A percentile compares a stretch with the other conserved stretches of the same genome.
Evolutionary conservation across 257 asterid species (phyloP).

Genomic region (Lycium ferocissimum): DNA sequence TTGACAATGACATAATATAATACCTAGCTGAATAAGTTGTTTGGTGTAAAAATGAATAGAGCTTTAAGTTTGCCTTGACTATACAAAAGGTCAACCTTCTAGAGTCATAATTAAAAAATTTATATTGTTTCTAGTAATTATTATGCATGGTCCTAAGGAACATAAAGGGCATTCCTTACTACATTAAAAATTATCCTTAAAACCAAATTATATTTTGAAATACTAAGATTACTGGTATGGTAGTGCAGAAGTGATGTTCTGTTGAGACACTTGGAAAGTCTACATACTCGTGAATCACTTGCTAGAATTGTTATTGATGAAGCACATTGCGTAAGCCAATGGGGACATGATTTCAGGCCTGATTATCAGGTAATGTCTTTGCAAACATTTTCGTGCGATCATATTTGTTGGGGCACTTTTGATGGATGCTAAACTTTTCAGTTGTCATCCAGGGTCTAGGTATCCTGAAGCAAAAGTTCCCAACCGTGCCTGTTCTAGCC

Average conservation of each 20-base stretch:
- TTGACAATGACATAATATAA: background rate
- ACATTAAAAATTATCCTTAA: background rate
- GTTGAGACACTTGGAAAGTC: slow-evolving; percentile 82
- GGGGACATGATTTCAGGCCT: slow-evolving; percentile 99
- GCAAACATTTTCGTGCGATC: slow-evolving; percentile 16
- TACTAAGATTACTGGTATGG: slow-evolving; percentile 17
- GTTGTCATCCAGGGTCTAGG: slow-evolving; percentile 80
- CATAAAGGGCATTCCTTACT: background rate
- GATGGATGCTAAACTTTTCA: slow-evolving; percentile 41
- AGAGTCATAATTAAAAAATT: background rate
- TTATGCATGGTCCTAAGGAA: background rate
- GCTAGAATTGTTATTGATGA: slow-evolving; percentile 97
- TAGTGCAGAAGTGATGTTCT: slow-evolving; percentile 86
- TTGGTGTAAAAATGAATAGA: background rate
- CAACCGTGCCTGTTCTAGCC: slow-evolving; percentile 87
- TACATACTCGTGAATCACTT: slow-evolving; percentile 77
- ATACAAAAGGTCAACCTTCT: slow-evolving; percentile 25
- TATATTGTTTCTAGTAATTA: background rate
- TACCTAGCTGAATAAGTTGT: background rate
- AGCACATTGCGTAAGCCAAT: slow-evolving; percentile 99
- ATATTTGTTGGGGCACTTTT: slow-evolving; percentile 26
- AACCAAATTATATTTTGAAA: background rate
- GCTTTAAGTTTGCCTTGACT: slow-evolving; percentile 20
- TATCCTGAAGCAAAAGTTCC: slow-evolving; percentile 88
- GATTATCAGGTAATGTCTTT: slow-evolving; percentile 84